These are phyloP conservation scores for Colletotrichum gloeosporioides DNA, from an alignment of 2,329 filamentous ascomycete species.

Conservation along the genomic window DNA sequence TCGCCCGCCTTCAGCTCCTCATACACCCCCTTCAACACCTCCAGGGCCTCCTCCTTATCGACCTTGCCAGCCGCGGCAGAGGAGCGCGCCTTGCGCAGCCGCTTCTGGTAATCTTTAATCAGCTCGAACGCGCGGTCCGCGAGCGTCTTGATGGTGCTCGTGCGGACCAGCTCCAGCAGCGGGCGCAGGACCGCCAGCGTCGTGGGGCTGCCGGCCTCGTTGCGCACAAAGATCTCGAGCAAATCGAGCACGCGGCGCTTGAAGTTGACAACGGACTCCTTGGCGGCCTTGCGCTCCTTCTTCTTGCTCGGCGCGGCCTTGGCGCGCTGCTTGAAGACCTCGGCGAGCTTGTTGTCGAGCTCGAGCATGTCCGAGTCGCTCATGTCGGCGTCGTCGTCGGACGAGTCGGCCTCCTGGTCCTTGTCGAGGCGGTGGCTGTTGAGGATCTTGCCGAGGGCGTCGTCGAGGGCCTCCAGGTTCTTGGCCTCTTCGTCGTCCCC, in stretches of 20 bases:
- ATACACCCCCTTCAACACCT: slow-evolving; percentile 71
- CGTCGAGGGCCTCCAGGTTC: slow-evolving; percentile 64
- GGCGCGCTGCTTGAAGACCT: slow-evolving; percentile 82
- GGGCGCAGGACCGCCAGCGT: slow-evolving; percentile 76
- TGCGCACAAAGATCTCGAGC: slow-evolving; percentile 82
- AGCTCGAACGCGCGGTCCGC: slow-evolving; percentile 76
- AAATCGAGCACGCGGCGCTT: slow-evolving; percentile 93
- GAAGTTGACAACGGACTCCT: slow-evolving; percentile 89
- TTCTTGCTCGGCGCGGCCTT: slow-evolving; percentile 71
- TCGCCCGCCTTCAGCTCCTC: slow-evolving; percentile 64
- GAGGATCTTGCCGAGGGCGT: slow-evolving; percentile 78
- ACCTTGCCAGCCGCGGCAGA: slow-evolving; percentile 41
- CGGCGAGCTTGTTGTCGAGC: slow-evolving; percentile 80
- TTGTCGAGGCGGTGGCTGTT: slow-evolving; percentile 72
- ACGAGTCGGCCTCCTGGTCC: slow-evolving; percentile 59
- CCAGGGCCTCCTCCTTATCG: slow-evolving; percentile 51
- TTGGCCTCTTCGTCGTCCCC: slow-evolving; percentile 48
- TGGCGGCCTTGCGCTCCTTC: slow-evolving; percentile 86
- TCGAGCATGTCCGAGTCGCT: slow-evolving; percentile 95
- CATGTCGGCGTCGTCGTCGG: slow-evolving; percentile 80
- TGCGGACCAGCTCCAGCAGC: slow-evolving; percentile 76
- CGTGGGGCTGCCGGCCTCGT: slow-evolving; percentile 72
- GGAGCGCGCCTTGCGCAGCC: slow-evolving; percentile 62
- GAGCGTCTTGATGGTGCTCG: slow-evolving; percentile 78
- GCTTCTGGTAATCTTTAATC: slow-evolving; percentile 74